Evolutionary conservation across 495 filamentous ascomycete species (phyloP), one percentile per base, ranked within the genome.

Genomic region (Bacidia gigantensis): DNA sequence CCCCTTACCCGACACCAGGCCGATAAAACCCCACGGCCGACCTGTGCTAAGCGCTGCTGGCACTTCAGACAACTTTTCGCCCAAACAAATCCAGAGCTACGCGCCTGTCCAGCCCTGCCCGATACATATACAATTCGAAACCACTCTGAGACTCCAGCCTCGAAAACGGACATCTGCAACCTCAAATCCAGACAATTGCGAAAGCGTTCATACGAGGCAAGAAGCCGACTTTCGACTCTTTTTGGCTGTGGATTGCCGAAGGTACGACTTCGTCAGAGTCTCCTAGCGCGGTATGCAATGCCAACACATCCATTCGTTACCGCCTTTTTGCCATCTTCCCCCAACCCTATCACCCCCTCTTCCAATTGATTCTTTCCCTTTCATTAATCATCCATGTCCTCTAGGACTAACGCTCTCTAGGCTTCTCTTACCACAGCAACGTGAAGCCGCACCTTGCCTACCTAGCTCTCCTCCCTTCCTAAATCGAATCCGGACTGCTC

Each of bases 271-370:
- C 50, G 41, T 24, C 51, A 26, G 56, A 41, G 56, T 51, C 56
- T 32, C 14, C 17, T 52, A 56, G 60, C 55, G 54, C 53, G 50
- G 58, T 56, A 59, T 60, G 52, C 57, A 60, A 18, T 62, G 60
- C 57, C 60, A 62, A 58, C 60, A 53, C 60, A 62, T 62, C 60
- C 54, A 44, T 47, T 58, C 58, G 58, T 53, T 51, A 58, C 60
- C 60, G 60, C 57, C 41, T 43, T 56, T 57, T 58, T 26, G 46
- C 45, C 54, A 51, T 53, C 22, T 40, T 44, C n/a, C n/a, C n/a
- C n/a, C 51, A 42, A 51, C 32, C 52, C 42, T 55, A 39, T 11
- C 26, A 25, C 53, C 49, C 26, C 41, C 7, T 40, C 40, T 35
- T 43, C 49, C 45, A 53, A 48, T 38, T 51, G 52, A 35, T 35